phyloP scores from a whole-genome alignment of 257 asterid genomes.

The Perilla frutescens region DNA sequence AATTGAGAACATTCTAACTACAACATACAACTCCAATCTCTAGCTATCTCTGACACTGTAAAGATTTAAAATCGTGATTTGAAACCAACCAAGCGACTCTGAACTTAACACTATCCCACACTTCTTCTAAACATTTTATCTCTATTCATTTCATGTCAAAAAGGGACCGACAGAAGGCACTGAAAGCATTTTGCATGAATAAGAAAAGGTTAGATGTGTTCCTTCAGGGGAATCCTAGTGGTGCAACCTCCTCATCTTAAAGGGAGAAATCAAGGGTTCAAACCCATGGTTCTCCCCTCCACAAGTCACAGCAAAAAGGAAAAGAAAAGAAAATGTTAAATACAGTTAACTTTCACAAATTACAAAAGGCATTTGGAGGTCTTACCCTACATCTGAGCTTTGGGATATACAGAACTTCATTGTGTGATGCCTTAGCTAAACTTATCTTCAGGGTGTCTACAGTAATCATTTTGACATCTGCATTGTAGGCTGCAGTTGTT shows the following conservation, averaged over 20 bases:
- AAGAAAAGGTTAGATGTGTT: background rate
- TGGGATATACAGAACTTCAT: conserved; percentile 62
- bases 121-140: background rate
- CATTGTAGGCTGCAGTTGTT: conserved; percentile 53
- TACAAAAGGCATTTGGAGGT: conserved; percentile 32
- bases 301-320: background rate
- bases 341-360: conserved; percentile 7
- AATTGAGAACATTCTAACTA: background rate
- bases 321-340: background rate
- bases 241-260: too few species aligned
- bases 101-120: background rate
- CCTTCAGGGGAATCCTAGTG: too few species aligned
- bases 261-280: background rate
- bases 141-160: background rate
- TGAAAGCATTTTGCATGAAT: conserved; percentile 1
- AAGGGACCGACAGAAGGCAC: background rate
- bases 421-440: conserved; percentile 52
- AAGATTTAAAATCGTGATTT: background rate
- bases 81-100: background rate
- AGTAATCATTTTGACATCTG: conserved; percentile 50
- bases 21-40: background rate
- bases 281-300: background rate
- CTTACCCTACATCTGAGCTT: conserved; percentile 88
- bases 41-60: background rate
- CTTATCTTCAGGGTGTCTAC: conserved; percentile 46